Conservation (phyloP, 148 eudicot species). For the Limonium bicolor region DNA sequence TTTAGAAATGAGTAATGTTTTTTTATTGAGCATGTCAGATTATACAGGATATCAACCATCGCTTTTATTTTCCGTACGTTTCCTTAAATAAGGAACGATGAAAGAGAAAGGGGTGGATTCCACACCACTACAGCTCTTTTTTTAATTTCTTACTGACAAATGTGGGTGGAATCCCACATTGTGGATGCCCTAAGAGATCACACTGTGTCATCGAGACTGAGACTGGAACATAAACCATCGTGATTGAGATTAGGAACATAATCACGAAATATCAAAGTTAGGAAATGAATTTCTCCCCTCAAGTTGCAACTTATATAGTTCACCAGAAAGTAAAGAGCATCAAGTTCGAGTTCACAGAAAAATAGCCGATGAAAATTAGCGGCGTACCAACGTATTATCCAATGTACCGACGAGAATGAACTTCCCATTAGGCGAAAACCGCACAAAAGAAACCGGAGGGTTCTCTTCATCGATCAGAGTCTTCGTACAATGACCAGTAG, state of each 20-base stretch:
- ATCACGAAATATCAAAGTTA: neutral
- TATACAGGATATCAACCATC: too few species aligned
- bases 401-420: slow-evolving; percentile 80
- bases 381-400: slow-evolving; percentile 76
- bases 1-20: too few species aligned
- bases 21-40: too few species aligned
- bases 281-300: neutral
- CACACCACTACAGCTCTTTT: too few species aligned
- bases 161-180: too few species aligned
- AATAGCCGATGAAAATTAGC: neutral
- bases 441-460: slow-evolving; percentile 80
- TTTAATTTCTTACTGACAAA: too few species aligned
- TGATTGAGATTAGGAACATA: neutral
- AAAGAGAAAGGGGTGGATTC: too few species aligned
- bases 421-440: slow-evolving; percentile 92
- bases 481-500: slow-evolving; percentile 93
- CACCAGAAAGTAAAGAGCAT: neutral
- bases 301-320: neutral
- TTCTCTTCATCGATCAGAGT: slow-evolving; percentile 91
- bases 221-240: too few species aligned
- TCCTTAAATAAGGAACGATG: too few species aligned
- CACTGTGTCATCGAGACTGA: too few species aligned
- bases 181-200: too few species aligned
- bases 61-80: too few species aligned
- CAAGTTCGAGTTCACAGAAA: neutral